Base-by-base conservation (phyloP, 352 stramenopile species). In the Poterioochromonas sp. region DNA sequence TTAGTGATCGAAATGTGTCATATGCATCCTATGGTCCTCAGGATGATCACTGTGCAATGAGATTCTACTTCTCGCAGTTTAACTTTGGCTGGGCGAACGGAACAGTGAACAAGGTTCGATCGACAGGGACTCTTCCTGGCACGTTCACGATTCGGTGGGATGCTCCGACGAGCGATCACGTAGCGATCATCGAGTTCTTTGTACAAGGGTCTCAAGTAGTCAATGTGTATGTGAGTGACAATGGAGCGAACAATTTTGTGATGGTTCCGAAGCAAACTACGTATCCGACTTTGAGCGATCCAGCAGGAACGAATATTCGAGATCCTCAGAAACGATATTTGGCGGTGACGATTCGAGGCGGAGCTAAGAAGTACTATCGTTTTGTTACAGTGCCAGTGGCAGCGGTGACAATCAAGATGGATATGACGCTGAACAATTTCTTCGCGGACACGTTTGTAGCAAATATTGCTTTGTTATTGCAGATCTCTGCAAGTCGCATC, bases 391-490 rank as follows among this genome's bases (percentile, higher is more conserved):
- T 76, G 18, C 65, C 65, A 11, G 44, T 76, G 5, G 65, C 41
- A 11, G 65, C 65, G 11, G 41, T 76, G 34, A 76, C 37, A 11
- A 76, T 76, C 12, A 53, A 39, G 22, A 53, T 76, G 2, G 37
- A 53, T 11, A 76, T 76, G 65, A 22, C 12, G 5, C 12, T 76
- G 5, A 3, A 53, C 22, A 22, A 3, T 35, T 76, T 76, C 29
- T 58, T 40, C 29, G 3, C 65, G 12, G 44, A 76, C 65, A 58
- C 3, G 1, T 76, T 76, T n/a, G 32, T 76, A 1, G 65, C 65
- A 26, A 76, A 76, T 39, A 35, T 76, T 20, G 65, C 65, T 8
- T 22, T 76, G 41, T 29, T 76, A 37, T 34, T 76, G 12, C 11
- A 18, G 1, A 76, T 76, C 41, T 22, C 65, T 39, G 34, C 34